Conservation (phyloP, 306 rosid species). For the Parietaria judaica region DNA sequence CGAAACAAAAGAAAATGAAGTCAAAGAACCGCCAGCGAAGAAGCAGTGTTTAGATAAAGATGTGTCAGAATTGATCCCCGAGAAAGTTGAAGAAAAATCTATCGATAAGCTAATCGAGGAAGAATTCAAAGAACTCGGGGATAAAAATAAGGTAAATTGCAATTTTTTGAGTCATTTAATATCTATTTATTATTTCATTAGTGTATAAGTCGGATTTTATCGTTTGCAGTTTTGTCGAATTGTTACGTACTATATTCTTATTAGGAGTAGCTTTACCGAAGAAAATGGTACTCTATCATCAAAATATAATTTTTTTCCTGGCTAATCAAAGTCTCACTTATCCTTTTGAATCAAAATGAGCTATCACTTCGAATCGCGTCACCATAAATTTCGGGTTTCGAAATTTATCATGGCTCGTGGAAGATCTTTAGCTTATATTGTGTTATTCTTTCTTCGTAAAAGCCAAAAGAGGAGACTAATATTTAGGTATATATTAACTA, state of each 20-base stretch:
- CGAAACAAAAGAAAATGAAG: conserved; percentile 24
- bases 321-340: too few species aligned
- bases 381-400: too few species aligned
- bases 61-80: conserved; percentile 25
- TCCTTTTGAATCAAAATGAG: too few species aligned
- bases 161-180: neutral
- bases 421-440: neutral
- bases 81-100: conserved; percentile 54
- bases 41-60: conserved; percentile 50
- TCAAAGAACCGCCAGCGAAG: conserved; percentile 45
- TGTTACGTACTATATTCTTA: neutral
- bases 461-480: too few species aligned
- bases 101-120: conserved; percentile 77
- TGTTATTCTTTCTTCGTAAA: too few species aligned
- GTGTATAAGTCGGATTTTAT: neutral
- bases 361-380: too few species aligned
- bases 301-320: too few species aligned
- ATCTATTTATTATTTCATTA: neutral
- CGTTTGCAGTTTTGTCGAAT: neutral
- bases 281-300: neutral
- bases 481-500: too few species aligned
- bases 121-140: conserved; percentile 62
- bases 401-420: neutral
- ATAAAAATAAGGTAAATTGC: conserved; percentile 65
- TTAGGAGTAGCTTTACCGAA: neutral